These are phyloP conservation scores for Pythium monospermum DNA, from an alignment of 352 stramenopile species.

Conservation along the genomic window DNA sequence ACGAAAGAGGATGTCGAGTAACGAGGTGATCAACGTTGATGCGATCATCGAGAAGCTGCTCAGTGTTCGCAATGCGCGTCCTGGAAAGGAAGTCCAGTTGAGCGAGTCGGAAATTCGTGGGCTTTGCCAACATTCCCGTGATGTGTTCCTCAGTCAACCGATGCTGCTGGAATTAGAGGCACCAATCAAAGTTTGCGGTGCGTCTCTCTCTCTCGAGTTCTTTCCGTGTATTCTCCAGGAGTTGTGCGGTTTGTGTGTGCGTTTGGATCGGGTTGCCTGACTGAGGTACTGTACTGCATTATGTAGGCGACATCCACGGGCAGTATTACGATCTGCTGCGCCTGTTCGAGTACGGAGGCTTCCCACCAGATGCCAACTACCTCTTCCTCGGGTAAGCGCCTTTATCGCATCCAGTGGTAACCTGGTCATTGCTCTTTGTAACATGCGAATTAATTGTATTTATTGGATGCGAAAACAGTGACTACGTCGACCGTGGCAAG, in stretches of 20 bases:
- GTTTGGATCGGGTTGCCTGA: too few relatives aligned
- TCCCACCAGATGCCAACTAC: conserved; percentile 61
- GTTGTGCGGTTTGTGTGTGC: too few relatives aligned
- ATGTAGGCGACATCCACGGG: conserved; percentile 89
- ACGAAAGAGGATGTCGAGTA: not conserved
- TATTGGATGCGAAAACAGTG: conserved; percentile 13
- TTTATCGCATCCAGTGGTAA: not conserved
- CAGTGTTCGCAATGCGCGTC: conserved; percentile 46
- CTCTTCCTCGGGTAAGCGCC: conserved; percentile 37
- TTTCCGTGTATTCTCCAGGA: too few relatives aligned
- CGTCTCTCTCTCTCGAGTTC: too few relatives aligned
- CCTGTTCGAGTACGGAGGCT: conserved; percentile 86
- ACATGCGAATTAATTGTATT: not conserved
- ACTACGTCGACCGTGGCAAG: conserved; percentile 88
- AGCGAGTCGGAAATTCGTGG: conserved; percentile 95
- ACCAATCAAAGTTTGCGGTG: conserved; percentile 97
- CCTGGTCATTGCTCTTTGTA: not conserved
- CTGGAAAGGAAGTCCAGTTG: conserved; percentile 90
- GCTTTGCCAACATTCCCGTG: conserved; percentile 95
- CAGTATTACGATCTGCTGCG: conserved; percentile 96
- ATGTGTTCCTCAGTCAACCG: conserved; percentile 98
- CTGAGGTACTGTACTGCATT: not conserved
- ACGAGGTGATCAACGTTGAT: conserved; percentile 19
- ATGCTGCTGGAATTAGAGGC: conserved; percentile 99
- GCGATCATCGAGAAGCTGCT: conserved; percentile 26